These are phyloP conservation scores for Fragaria iinumae DNA, from an alignment of 306 rosid genomes.

Conservation along the genomic window DNA sequence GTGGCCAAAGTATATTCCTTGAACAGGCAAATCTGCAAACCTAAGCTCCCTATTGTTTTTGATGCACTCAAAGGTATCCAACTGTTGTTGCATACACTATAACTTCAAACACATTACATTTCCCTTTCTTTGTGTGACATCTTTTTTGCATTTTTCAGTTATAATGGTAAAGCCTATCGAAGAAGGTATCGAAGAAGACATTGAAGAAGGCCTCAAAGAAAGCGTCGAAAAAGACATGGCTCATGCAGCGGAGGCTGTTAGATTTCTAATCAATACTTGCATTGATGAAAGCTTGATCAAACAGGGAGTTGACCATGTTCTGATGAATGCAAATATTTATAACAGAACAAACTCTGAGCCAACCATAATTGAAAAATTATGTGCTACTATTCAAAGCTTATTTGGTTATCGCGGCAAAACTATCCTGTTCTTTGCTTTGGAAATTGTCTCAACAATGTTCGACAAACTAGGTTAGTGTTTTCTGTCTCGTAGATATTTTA, in stretches of 20 bases:
- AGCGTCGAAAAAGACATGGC: constrained; percentile 21
- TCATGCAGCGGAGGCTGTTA: constrained; percentile 49
- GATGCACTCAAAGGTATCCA: constrained; percentile 43
- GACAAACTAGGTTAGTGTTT: constrained; percentile 58
- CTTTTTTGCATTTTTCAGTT: constrained; percentile 42
- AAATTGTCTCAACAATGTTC: constrained; percentile 66
- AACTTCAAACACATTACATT: too few relatives aligned
- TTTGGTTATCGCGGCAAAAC: constrained; percentile 29
- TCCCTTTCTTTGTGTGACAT: too few relatives aligned
- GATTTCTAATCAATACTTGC: constrained; percentile 35
- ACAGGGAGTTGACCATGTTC: constrained; percentile 41
- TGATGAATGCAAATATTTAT: constrained; percentile 31
- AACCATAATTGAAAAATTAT: constrained; percentile 73
- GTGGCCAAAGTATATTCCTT: too few relatives aligned
- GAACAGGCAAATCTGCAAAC: too few relatives aligned
- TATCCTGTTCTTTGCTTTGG: constrained; percentile 64
- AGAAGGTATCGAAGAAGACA: constrained; percentile 41
- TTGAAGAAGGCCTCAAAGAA: too few relatives aligned
- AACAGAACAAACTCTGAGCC: constrained; percentile 47
- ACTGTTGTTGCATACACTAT: background rate
- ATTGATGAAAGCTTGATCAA: background rate
- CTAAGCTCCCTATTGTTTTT: constrained; percentile 45
- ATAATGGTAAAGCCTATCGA: constrained; percentile 60
- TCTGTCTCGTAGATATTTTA: background rate
- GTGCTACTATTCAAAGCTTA: constrained; percentile 66